These are phyloP conservation scores for Saccharomyces hybrid DNA, from an alignment of 1,139 yeast species.

Conservation along the genomic window DNA sequence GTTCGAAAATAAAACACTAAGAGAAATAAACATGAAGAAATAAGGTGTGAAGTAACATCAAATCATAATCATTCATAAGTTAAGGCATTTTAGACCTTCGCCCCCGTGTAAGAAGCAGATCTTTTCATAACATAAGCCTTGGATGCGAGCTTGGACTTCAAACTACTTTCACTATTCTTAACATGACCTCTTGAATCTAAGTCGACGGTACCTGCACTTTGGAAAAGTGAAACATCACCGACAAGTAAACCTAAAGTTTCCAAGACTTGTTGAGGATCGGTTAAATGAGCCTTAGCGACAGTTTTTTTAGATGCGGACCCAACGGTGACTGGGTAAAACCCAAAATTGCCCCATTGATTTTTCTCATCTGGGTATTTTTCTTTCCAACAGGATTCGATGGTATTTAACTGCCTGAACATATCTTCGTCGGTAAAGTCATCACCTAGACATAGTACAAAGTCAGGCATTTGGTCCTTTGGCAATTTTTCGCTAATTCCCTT, in stretches of 20 bases:
- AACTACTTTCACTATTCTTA: conserved; percentile 34
- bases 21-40: neutral
- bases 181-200: conserved; percentile 69
- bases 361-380: conserved; percentile 31
- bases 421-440: conserved; percentile 97
- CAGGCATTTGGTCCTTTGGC: conserved; percentile 51
- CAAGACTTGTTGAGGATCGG: conserved; percentile 78
- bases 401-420: conserved; percentile 74
- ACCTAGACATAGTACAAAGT: conserved; percentile 82
- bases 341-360: conserved; percentile 46
- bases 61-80: conserved; percentile 3
- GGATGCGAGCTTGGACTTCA: conserved; percentile 28
- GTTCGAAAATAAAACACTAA: neutral
- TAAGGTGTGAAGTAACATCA: neutral
- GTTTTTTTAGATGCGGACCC: conserved; percentile 93
- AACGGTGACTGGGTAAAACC: conserved; percentile 82
- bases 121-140: conserved; percentile 28
- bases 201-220: conserved; percentile 67
- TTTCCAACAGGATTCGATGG: conserved; percentile 46
- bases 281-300: conserved; percentile 77
- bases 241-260: conserved; percentile 76
- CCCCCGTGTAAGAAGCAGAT: conserved; percentile 13
- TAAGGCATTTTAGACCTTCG: neutral
- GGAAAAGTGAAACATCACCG: conserved; percentile 67
- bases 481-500: conserved; percentile 36